Evolutionary conservation across 1,139 yeast species (phyloP).

Genomic region (Candida frijolesensis): DNA sequence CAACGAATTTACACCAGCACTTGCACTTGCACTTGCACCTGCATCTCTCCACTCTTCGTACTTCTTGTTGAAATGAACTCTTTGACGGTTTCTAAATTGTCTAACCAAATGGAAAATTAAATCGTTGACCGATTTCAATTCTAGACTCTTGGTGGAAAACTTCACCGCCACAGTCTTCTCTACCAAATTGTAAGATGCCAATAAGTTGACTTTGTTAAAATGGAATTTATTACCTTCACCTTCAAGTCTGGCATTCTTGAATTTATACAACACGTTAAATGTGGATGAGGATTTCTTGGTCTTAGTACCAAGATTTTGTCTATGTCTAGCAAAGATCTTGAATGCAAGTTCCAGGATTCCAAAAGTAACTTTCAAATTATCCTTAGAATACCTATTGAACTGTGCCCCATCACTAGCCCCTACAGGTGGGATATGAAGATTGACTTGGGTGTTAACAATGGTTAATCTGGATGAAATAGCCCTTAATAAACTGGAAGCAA

Average conservation of each 20-base stretch:
- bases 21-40: constrained; percentile 8
- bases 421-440: constrained; percentile 35
- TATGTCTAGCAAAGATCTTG: constrained; percentile 31
- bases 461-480: constrained; percentile 30
- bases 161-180: constrained; percentile 26
- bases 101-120: constrained; percentile 41
- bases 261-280: constrained; percentile 28
- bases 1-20: background rate
- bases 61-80: constrained; percentile 27
- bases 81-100: constrained; percentile 33
- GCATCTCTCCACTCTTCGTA: constrained; percentile 19
- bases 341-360: constrained; percentile 29
- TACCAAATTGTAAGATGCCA: constrained; percentile 29
- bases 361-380: constrained; percentile 29
- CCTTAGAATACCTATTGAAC: constrained; percentile 33
- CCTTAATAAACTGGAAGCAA: constrained; percentile 17
- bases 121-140: constrained; percentile 39
- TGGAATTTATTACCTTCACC: constrained; percentile 35
- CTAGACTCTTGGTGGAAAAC: constrained; percentile 29
- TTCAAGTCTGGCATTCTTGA: constrained; percentile 34
- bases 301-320: constrained; percentile 15
- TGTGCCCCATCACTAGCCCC: constrained; percentile 19
- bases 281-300: constrained; percentile 12
- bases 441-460: constrained; percentile 33
- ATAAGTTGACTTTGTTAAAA: constrained; percentile 31